Conservation (phyloP, 257 asterid genomes). For the Solanum commersonii region DNA sequence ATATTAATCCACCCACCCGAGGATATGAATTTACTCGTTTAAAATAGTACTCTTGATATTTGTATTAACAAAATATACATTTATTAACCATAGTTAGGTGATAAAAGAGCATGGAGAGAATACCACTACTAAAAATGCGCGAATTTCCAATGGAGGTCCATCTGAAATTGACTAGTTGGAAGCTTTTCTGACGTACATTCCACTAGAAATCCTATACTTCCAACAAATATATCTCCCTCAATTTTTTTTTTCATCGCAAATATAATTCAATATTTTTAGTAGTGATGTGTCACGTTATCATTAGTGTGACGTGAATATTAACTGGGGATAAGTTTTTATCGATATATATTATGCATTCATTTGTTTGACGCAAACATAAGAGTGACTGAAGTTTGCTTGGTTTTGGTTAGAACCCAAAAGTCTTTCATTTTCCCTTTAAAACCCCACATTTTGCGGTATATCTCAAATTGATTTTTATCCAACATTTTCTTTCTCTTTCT, state of each 20-base stretch:
- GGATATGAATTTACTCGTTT: background rate
- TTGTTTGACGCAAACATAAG: background rate
- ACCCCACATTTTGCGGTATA: background rate
- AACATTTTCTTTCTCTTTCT: background rate
- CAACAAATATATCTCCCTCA: background rate
- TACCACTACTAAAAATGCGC: background rate
- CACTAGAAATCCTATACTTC: background rate
- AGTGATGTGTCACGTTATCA: background rate
- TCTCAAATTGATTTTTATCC: background rate
- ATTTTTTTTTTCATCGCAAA: background rate
- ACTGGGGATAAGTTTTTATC: background rate
- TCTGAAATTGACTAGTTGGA: background rate
- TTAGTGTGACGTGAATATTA: background rate
- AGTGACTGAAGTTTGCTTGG: background rate
- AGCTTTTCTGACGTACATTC: background rate
- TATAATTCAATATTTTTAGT: background rate
- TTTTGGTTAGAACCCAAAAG: background rate
- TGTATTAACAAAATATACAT: background rate
- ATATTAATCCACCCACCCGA: fast-evolving
- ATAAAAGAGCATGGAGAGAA: background rate
- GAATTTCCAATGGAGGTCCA: background rate
- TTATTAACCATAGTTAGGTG: background rate
- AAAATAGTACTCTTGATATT: background rate
- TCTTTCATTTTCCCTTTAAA: background rate
- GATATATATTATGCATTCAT: background rate